Evolutionary conservation across 2,329 filamentous ascomycete species (phyloP), one percentile per base, ranked within the genome.

Genomic region (Arthroderma uncinatum): DNA sequence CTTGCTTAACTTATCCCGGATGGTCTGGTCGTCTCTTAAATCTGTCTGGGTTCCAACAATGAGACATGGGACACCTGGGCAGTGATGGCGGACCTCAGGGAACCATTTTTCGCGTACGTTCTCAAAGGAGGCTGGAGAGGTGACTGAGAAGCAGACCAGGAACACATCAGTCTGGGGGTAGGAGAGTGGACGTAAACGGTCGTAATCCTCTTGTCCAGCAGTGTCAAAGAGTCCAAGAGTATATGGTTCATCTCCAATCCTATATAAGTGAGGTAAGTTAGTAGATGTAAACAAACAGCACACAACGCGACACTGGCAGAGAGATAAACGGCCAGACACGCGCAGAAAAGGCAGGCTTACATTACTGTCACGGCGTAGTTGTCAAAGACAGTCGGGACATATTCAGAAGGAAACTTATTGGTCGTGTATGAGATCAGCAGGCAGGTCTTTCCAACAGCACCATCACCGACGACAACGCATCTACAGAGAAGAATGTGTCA

Each of bases 301-400:
- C 21, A 54, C 8, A 2, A 52, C 25, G 28, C 30, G 9, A 14
- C 25, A 30, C 28, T 36, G 14, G 30, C 25, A n/a, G 21, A 37
- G 19, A 25, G 34, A 14, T 9, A 44, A 19, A 34, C 6, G 30
- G 10, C 16, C 14, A 42, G 52, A 14, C 52, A 40, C 14, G 5
- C 25, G 30, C n/a, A 37, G 23, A 16, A 37, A 28, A 14, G 34
- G 66, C 36, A 60, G 57, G 85, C 90, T 85, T 81, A 96, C 93
- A 98, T 98, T 65, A 98, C 93, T 64, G 93, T 98, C 72, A 98
- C 93, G 58, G 93, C 93, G 82, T 98, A 98, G 78, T 98, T 98
- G 76, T 98, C 93, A 75, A 98, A 98, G 63, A 98, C 93, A 30
- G 93, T 98, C 55, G 93, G 93, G 59, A 98, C 93, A 74, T 98